phyloP scores from a whole-genome alignment of 768 basidiomycete genomes.

The Gyrodon lividus region DNA sequence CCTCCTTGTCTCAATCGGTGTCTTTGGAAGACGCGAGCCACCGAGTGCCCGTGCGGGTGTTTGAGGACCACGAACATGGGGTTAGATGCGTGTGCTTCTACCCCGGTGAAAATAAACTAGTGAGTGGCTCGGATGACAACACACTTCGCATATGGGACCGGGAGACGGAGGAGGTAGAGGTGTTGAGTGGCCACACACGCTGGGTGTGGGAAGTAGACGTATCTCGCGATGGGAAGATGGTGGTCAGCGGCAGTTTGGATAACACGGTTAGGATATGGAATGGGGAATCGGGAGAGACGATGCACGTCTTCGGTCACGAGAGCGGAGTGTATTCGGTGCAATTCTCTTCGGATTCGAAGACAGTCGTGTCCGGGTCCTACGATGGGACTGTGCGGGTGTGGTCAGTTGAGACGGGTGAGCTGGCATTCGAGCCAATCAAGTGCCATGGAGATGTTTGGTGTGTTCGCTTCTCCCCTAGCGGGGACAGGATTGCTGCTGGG shows the following conservation, averaged over 20 bases:
- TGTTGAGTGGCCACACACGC: not conserved
- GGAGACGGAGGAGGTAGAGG: not conserved
- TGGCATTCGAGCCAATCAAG: too few species aligned
- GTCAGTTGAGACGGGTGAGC: constrained; percentile 1
- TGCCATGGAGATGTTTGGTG: not conserved
- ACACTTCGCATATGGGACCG: not conserved
- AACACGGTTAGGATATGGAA: constrained; percentile 1
- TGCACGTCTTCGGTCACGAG: constrained; percentile 1
- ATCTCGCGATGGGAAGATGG: not conserved
- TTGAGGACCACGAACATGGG: not conserved
- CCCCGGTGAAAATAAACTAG: not conserved
- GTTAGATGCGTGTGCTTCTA: not conserved
- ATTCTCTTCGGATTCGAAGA: constrained; percentile 41
- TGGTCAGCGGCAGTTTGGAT: constrained; percentile 3
- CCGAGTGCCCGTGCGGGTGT: not conserved
- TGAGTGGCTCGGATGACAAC: not conserved
- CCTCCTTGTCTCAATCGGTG: not conserved
- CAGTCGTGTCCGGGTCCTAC: constrained; percentile 40
- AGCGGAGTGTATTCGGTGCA: constrained; percentile 30
- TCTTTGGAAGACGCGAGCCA: not conserved
- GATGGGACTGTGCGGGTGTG: constrained; percentile 23
- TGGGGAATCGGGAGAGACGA: not conserved
- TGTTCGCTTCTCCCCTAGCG: constrained; percentile 4
- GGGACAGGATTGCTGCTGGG: constrained; percentile 1
- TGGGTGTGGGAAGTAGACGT: not conserved